Conservation (phyloP, 164 flowering plant genomes). For the Warburgia ugandensis region DNA sequence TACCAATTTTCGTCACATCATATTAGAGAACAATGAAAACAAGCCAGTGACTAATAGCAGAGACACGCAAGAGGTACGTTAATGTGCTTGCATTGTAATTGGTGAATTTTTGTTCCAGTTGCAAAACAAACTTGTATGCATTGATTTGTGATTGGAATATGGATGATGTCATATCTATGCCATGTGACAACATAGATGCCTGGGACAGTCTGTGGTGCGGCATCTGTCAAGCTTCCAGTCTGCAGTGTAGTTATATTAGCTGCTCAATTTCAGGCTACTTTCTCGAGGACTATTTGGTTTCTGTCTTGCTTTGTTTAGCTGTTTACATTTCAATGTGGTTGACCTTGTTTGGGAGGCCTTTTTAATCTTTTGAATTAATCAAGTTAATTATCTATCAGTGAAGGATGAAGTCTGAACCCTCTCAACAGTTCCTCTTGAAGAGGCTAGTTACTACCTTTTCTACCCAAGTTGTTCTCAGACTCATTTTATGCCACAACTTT, state of each 20-base stretch:
- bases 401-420: no score
- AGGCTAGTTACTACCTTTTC: no score
- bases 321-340: no score
- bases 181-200: background rate
- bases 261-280: background rate
- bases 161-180: background rate
- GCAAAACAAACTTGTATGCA: background rate
- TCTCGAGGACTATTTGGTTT: no score
- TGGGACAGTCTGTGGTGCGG: background rate
- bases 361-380: no score
- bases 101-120: background rate
- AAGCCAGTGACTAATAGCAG: conserved; percentile 96
- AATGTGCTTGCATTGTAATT: background rate
- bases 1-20: conserved; percentile 61
- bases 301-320: no score
- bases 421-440: no score
- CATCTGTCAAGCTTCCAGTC: background rate
- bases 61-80: conserved; percentile 83
- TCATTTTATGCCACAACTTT: no score
- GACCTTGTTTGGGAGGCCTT: no score
- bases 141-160: background rate
- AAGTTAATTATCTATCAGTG: no score
- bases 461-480: no score
- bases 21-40: conserved; percentile 84
- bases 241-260: background rate